Percentiles rank a stretch among this genome's conserved stretches.
phyloP scores from a whole-genome alignment of 2,329 filamentous ascomycete genomes.

The Akanthomyces uredinophilus region DNA sequence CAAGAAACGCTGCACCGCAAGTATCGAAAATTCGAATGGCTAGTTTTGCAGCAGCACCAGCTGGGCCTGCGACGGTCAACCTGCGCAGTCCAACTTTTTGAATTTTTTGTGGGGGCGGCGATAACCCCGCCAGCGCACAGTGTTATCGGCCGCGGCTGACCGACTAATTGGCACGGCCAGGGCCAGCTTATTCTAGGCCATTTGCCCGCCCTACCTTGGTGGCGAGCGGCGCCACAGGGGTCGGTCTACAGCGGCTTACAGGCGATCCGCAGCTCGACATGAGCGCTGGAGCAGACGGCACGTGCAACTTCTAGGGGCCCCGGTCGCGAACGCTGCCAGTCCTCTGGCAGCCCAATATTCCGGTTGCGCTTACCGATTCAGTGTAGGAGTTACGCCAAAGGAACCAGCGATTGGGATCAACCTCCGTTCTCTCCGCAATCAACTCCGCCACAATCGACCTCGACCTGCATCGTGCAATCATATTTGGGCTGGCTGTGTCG shows the following conservation, averaged over 20 bases:
- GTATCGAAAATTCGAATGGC: constrained; percentile 4
- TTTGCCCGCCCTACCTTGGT: background rate
- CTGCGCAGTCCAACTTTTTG: constrained; percentile 7
- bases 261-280: background rate
- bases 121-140: constrained; percentile 14
- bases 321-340: background rate
- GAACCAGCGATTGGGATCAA: constrained; percentile 3
- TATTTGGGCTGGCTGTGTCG: constrained; percentile 20
- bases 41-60: constrained; percentile 3
- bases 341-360: background rate
- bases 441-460: constrained; percentile 10
- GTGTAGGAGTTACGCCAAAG: background rate
- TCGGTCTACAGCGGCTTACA: background rate
- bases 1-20: background rate
- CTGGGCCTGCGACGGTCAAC: background rate
- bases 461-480: constrained; percentile 16
- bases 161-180: constrained; percentile 9
- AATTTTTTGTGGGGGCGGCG: constrained; percentile 10
- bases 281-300: background rate
- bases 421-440: constrained; percentile 12
- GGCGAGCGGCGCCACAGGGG: background rate
- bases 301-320: constrained; percentile 1
- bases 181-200: too few relatives aligned
- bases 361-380: constrained; percentile 11
- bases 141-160: constrained; percentile 1